A percentile compares a stretch with the other conserved stretches of the same genome.
phyloP scores from a whole-genome alignment of 257 asterid species.

The Solanum virginianum region DNA sequence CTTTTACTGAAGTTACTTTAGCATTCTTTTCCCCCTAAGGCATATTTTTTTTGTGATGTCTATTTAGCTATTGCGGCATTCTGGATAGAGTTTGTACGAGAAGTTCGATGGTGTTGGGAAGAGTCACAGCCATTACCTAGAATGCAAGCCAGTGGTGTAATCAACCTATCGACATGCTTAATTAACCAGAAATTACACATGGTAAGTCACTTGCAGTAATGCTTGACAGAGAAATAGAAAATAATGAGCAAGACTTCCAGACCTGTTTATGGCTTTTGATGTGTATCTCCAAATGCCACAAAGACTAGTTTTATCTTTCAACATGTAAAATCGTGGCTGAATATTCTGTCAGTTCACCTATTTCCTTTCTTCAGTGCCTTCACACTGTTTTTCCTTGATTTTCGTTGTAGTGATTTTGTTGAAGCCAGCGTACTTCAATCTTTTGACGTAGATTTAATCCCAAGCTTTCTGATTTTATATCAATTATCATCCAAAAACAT shows the following conservation, averaged over 20 bases:
- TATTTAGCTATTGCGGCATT: conserved; percentile 73
- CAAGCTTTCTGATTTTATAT: neutral
- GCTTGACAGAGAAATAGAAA: neutral
- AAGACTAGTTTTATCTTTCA: neutral
- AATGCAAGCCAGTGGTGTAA: conserved; percentile 50
- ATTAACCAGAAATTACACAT: conserved; percentile 81
- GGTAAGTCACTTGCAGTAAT: conserved; percentile 31
- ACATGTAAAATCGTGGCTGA: neutral
- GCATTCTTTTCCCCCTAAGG: neutral
- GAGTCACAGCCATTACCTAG: conserved; percentile 84
- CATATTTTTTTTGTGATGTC: neutral
- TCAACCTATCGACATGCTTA: conserved; percentile 75
- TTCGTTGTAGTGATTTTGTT: neutral
- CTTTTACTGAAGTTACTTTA: neutral
- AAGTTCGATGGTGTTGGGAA: conserved; percentile 96
- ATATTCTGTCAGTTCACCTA: neutral
- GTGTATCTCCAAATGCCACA: neutral
- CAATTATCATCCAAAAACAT: neutral
- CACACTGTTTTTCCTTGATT: neutral
- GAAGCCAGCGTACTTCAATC: neutral
- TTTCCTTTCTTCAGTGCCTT: neutral
- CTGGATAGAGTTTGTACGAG: conserved; percentile 92
- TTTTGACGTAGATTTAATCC: neutral
- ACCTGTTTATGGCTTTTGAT: neutral
- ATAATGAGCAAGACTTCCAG: neutral